Percentiles rank a stretch among this genome's conserved stretches.
These are phyloP conservation scores for Gynostemma pentaphyllum DNA, from an alignment of 306 rosid species.

Conservation along the genomic window DNA sequence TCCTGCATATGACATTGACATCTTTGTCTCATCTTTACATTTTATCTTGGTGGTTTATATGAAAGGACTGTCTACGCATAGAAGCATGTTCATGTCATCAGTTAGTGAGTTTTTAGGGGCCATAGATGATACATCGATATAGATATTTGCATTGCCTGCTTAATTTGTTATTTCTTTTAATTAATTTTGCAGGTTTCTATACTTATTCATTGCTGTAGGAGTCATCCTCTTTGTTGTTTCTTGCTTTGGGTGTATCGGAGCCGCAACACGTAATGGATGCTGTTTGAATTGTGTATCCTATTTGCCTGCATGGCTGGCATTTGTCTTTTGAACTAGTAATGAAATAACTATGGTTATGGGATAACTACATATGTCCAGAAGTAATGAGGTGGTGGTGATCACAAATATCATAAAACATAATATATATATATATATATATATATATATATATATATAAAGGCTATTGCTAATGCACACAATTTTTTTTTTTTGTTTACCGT, in stretches of 20 bases:
- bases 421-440: too few species aligned
- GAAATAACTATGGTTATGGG: background rate
- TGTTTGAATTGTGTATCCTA: slow-evolving; percentile 93
- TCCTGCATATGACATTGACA: background rate
- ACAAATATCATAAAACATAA: background rate
- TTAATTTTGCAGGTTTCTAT: slow-evolving; percentile 72
- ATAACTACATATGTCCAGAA: background rate
- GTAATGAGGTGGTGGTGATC: background rate
- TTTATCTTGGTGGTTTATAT: background rate
- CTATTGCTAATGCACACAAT: background rate
- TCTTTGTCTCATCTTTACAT: background rate
- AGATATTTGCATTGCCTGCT: slow-evolving; percentile 5
- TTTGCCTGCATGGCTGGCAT: background rate
- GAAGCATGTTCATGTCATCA: background rate
- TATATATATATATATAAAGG: too few species aligned
- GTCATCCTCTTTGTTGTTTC: slow-evolving; percentile 57
- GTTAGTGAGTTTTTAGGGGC: background rate
- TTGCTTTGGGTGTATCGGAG: slow-evolving; percentile 81
- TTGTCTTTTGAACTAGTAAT: background rate
- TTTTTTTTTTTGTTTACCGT: background rate
- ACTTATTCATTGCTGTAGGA: slow-evolving; percentile 75
- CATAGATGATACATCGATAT: background rate
- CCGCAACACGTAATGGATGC: slow-evolving; percentile 61
- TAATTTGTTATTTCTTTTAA: slow-evolving; percentile 1
- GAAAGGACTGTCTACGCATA: background rate